Evolutionary conservation across 2,329 filamentous ascomycete genomes (phyloP), one percentile per base, ranked within the genome.

Genomic region (Beauveria rudraprayagi): DNA sequence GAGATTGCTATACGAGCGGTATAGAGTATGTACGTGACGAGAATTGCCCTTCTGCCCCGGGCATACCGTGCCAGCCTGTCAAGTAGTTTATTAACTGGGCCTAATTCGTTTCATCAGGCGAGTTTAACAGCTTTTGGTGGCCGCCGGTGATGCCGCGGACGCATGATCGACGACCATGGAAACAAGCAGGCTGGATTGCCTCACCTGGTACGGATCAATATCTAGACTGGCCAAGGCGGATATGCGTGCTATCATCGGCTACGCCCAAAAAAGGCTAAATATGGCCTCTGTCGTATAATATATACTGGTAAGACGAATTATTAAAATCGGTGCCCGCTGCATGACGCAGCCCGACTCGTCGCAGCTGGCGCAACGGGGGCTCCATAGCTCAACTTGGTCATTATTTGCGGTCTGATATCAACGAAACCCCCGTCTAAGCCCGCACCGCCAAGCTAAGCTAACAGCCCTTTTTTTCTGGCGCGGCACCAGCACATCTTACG

Each of bases 371-470:
- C 28, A 52, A 30, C 28, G 28, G 48, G 48, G 50, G 48, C 50
- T 52, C 2, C 50, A 40, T n/a, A 10, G 56, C 56, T 51, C 17
- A 52, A 59, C 50, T 41, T 30, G 56, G 56, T 19, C n/a, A 59
- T 59, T 52, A 52, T 24, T 59, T 59, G 56, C 56, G 47, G 34
- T 59, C 24, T 41, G 44, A 57, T 52, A 52, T 59, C 34, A 19
- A 51, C 46, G 14, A 30, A 34, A 10, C 11, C 11, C 30, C 30
- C 11, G 14, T 37, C 11, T 37, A 37, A 22, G 16, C 11, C 22
- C 47, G 47, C 46, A 17, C 43, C 46, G 24, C 44, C n/a, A 46
- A 56, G 24, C 14, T 19, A 19, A 3, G 9, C 5, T 37, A 37
- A 11, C n/a, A 10, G 5, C 30, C 17, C n/a, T 30, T 9, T 14